These are phyloP conservation scores for Intubia oerlemansii DNA, from an alignment of 2,329 filamentous ascomycete genomes.

Conservation along the genomic window DNA sequence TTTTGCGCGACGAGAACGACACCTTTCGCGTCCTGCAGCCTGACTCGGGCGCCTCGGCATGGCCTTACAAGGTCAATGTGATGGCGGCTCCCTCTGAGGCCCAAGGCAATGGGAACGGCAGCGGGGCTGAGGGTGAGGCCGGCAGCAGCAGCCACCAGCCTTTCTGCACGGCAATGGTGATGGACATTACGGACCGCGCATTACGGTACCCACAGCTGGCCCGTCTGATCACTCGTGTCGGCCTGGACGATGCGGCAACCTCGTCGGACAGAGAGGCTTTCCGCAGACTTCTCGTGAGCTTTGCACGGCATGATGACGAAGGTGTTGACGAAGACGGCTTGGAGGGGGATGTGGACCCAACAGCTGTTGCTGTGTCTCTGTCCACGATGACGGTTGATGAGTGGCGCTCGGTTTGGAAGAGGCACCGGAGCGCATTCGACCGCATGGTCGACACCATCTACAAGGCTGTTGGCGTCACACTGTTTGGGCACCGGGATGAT, in stretches of 20 bases:
- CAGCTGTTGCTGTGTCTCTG: background rate
- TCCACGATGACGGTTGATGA: background rate
- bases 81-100: background rate
- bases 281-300: too few species aligned
- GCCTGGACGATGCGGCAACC: too few species aligned
- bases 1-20: conserved; percentile 64
- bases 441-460: conserved; percentile 1
- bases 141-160: conserved; percentile 1
- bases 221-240: conserved; percentile 29
- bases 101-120: conserved; percentile 25
- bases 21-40: conserved; percentile 58
- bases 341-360: too few species aligned
- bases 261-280: too few species aligned
- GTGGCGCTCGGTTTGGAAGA: conserved; percentile 2
- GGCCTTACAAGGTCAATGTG: conserved; percentile 4
- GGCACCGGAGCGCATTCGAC: conserved; percentile 3
- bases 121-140: conserved; percentile 4
- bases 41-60: conserved; percentile 17
- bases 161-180: conserved; percentile 5
- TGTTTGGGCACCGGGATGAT: conserved; percentile 1
- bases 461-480: conserved; percentile 2
- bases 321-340: too few species aligned
- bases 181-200: conserved; percentile 6
- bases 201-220: conserved; percentile 6
- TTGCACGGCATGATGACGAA: too few species aligned